Conservation (phyloP, 768 basidiomycete genomes). For the Russula emetica region DNA sequence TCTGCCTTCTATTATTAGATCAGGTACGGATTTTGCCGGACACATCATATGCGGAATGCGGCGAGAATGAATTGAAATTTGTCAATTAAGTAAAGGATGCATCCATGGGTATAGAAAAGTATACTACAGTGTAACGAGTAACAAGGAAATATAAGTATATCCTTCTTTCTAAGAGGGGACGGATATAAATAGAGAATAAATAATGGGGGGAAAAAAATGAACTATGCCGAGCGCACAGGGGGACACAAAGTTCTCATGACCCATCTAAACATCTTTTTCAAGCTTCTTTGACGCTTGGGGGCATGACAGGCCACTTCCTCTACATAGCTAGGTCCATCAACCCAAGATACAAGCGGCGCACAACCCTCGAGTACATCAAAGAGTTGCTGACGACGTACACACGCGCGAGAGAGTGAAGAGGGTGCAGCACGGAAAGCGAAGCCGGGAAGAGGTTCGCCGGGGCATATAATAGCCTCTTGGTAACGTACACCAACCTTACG, state of each 20-base stretch:
- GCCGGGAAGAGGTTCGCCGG: constrained; percentile 12
- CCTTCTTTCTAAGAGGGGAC: not conserved
- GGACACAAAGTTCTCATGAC: not conserved
- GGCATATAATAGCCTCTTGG: not conserved
- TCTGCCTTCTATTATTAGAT: not conserved
- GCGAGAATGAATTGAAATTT: not conserved
- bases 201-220: not conserved
- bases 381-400: constrained; percentile 10
- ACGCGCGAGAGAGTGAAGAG: constrained; percentile 5
- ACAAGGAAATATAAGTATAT: not conserved
- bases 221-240: not conserved
- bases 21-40: not conserved
- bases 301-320: not conserved
- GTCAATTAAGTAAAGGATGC: not conserved
- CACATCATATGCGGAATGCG: not conserved
- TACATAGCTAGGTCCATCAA: not conserved
- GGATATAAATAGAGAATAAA: constrained; percentile 21
- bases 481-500: constrained; percentile 1
- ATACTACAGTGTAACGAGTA: no score
- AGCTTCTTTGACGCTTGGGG: not conserved
- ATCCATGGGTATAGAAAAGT: not conserved
- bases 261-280: constrained; percentile 12
- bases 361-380: constrained; percentile 5
- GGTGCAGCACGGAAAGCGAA: constrained; percentile 6
- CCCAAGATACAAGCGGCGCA: constrained; percentile 12